phyloP scores from a whole-genome alignment of 345 rosid species.

The Isatis tinctoria region DNA sequence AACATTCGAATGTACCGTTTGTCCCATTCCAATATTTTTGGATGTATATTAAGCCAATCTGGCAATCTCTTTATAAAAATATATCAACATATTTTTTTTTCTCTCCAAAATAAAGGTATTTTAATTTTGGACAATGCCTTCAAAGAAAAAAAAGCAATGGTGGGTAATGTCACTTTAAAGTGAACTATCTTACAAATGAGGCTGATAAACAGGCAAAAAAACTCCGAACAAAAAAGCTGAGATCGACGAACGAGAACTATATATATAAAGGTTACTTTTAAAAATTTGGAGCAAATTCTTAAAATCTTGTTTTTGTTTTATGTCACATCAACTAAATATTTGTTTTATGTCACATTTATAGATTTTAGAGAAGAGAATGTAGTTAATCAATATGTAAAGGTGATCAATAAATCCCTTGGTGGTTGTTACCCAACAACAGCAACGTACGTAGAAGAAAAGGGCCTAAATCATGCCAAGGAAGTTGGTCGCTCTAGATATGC shows the following conservation, averaged over 20 bases:
- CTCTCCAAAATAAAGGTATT: too few relatives aligned
- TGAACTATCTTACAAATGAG: too few relatives aligned
- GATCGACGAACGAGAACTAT: too few relatives aligned
- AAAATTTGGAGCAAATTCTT: not conserved
- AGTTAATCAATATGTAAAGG: not conserved
- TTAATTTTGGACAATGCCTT: not conserved
- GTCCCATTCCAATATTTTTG: not conserved
- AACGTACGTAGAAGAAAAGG: not conserved
- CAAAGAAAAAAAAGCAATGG: too few relatives aligned
- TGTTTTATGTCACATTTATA: not conserved
- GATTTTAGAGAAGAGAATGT: not conserved
- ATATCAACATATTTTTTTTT: too few relatives aligned
- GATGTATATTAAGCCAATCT: not conserved
- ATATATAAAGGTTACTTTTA: too few relatives aligned
- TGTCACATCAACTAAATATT: not conserved
- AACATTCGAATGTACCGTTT: too few relatives aligned
- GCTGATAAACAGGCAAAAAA: too few relatives aligned
- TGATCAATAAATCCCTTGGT: not conserved
- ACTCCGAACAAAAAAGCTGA: too few relatives aligned
- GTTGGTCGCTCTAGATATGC: slow-evolving; percentile 4
- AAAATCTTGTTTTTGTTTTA: not conserved
- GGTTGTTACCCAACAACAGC: not conserved
- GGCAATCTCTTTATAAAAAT: too few relatives aligned
- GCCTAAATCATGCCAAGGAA: slow-evolving; percentile 19
- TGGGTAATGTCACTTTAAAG: too few relatives aligned